phyloP scores from a whole-genome alignment of 768 basidiomycete genomes.

The Tricholoma flavovirens region DNA sequence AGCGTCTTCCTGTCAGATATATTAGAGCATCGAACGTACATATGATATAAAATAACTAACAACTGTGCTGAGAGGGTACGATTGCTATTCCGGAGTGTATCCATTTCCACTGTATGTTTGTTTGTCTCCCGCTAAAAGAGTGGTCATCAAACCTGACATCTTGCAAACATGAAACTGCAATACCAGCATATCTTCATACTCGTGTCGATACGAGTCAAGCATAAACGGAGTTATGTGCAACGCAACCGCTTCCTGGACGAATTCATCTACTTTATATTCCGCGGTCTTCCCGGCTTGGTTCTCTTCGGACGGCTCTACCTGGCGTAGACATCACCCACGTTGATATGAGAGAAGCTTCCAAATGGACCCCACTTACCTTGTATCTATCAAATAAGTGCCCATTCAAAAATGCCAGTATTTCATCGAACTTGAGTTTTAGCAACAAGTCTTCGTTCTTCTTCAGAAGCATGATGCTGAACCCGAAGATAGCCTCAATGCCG shows the following conservation, averaged over 20 bases:
- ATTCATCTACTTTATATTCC: slow-evolving; percentile 68
- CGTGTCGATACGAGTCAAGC: slow-evolving; percentile 84
- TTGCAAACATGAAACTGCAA: slow-evolving; percentile 6
- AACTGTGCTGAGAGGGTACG: slow-evolving; percentile 70
- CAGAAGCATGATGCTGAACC: slow-evolving; percentile 84
- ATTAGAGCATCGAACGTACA: slow-evolving; percentile 1
- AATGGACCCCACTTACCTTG: slow-evolving; percentile 27
- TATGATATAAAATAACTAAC: slow-evolving; percentile 39
- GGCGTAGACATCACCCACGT: not conserved
- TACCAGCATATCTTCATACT: slow-evolving; percentile 78
- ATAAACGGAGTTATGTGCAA: slow-evolving; percentile 92
- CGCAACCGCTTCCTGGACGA: slow-evolving; percentile 82
- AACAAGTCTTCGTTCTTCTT: slow-evolving; percentile 82
- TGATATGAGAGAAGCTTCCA: slow-evolving; percentile 4
- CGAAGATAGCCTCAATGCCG: slow-evolving; percentile 95
- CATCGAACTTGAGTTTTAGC: slow-evolving; percentile 83
- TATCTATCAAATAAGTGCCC: slow-evolving; percentile 79
- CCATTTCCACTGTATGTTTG: slow-evolving; percentile 80
- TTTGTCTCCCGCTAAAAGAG: slow-evolving; percentile 55
- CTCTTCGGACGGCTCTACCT: slow-evolving; percentile 25
- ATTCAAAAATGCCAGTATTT: slow-evolving; percentile 82
- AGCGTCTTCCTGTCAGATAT: slow-evolving; percentile 59
- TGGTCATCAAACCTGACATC: not conserved
- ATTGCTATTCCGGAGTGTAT: slow-evolving; percentile 76
- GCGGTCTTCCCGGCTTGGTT: slow-evolving; percentile 20